Evolutionary conservation across 257 asterid genomes (phyloP), one percentile per base, ranked within the genome.

Genomic region (Catharanthus roseus): DNA sequence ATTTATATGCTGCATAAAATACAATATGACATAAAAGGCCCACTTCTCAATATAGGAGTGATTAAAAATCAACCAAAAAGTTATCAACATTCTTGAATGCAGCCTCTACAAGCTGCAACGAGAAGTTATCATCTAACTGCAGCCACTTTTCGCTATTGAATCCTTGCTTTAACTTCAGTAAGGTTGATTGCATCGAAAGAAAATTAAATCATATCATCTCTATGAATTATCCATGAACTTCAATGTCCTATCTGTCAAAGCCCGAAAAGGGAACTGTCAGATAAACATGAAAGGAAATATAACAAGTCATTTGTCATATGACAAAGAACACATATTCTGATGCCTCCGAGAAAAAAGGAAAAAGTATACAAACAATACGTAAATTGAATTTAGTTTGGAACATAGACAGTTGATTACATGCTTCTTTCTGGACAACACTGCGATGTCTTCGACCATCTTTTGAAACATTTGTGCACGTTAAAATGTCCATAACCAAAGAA

Each of bases 101-200:
- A 86, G 97, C 97, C 95, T 83, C 89, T 72, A 89, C 72, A 82
- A 89, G 97, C 96, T 89, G 98, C 98, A 86, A 78, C 77, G 79
- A 73, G 84, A 65, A 79, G 77, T 73, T 79, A 81, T 82, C 98
- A 93, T 90, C 84, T 84, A 88, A 87, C 68, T 81, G 74, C 75
- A 77, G 80, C 85, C 86, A 75, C 83, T 29, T 60, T 72, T 70
- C 61, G 55, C 71, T 38, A 41, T 39, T 57, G 62, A 69, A 51
- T 54, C 76, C 73, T 75, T 64, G 74, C 71, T 77, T 63, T 57
- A 70, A 71, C 75, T 78, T 75, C 80, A 56, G 72, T 64, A 77
- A 63, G 47, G 68, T 79, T 71, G 65, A 67, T 29, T 50, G 61
- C 62, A 61, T 42, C 71, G 33, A 75, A n/a, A 69, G 57, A 70